Conservation (phyloP, 2,329 filamentous ascomycete species). For the Pezicula radicicola region DNA sequence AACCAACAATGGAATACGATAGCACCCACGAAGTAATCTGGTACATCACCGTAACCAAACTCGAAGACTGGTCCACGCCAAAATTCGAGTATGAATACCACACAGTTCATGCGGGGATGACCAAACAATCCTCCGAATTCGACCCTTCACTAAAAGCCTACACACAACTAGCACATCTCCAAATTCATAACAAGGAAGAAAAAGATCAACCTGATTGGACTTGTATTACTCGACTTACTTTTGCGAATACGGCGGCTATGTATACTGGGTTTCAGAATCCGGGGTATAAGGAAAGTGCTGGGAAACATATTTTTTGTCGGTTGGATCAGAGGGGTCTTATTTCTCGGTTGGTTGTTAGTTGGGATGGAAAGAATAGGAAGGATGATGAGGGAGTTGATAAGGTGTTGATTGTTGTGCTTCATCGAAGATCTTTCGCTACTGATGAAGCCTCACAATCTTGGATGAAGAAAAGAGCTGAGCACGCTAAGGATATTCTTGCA, state of each 20-base stretch:
- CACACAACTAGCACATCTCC: neutral
- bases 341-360: neutral
- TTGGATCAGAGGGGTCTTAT: neutral
- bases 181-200: neutral
- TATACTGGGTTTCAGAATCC: neutral
- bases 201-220: neutral
- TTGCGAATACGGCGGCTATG: neutral
- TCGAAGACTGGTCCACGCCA: neutral
- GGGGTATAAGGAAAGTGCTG: neutral
- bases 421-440: neutral
- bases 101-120: neutral
- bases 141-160: neutral
- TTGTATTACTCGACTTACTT: neutral
- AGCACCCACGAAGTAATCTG: neutral
- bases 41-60: neutral
- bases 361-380: neutral
- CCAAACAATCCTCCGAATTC: neutral
- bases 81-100: neutral
- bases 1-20: neutral
- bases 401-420: neutral
- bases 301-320: neutral
- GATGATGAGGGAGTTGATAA: neutral
- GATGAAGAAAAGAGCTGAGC: neutral
- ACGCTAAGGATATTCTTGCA: neutral
- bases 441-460: neutral